phyloP scores from a whole-genome alignment of 1,284 basidiomycete genomes.

The Cronartium quercuum region DNA sequence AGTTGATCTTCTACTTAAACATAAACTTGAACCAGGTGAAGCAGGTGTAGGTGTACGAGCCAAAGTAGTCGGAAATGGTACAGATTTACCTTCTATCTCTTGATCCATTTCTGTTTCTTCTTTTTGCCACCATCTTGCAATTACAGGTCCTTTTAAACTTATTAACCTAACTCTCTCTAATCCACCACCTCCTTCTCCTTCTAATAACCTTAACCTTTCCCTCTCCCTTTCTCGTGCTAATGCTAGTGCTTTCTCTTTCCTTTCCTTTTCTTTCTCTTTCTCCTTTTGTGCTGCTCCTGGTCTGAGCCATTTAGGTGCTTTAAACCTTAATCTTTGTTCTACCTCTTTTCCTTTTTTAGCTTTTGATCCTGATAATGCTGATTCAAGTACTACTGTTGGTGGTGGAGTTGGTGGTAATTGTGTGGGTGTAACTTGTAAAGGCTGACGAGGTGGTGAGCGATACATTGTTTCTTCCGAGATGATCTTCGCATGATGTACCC shows the following conservation, averaged over 20 bases:
- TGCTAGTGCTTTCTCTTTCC: conserved; percentile 32
- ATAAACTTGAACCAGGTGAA: conserved; percentile 19
- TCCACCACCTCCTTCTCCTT: conserved; percentile 9
- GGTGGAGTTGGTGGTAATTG: neutral
- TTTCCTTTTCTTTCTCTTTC: conserved; percentile 29
- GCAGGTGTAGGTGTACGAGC: conserved; percentile 24
- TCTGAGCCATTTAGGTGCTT: conserved; percentile 38
- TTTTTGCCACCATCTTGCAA: conserved; percentile 38
- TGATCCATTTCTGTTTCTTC: neutral
- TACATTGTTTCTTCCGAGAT: conserved; percentile 40
- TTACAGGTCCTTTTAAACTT: conserved; percentile 36
- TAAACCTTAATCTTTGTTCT: conserved; percentile 37
- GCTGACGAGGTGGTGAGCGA: conserved; percentile 18
- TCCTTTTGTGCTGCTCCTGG: conserved; percentile 33
- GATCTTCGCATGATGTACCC: conserved; percentile 27
- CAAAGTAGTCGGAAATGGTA: conserved; percentile 16
- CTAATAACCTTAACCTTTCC: conserved; percentile 25
- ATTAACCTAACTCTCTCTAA: conserved; percentile 34
- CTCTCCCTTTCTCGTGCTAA: conserved; percentile 27
- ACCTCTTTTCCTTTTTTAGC: conserved; percentile 39
- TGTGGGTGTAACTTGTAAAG: neutral
- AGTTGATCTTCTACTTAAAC: conserved; percentile 19
- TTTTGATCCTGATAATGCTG: conserved; percentile 38
- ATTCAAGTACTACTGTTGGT: conserved; percentile 15
- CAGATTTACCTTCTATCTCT: neutral